Evolutionary conservation across 2,329 filamentous ascomycete genomes (phyloP).

Genomic region (Colletotrichum horii): DNA sequence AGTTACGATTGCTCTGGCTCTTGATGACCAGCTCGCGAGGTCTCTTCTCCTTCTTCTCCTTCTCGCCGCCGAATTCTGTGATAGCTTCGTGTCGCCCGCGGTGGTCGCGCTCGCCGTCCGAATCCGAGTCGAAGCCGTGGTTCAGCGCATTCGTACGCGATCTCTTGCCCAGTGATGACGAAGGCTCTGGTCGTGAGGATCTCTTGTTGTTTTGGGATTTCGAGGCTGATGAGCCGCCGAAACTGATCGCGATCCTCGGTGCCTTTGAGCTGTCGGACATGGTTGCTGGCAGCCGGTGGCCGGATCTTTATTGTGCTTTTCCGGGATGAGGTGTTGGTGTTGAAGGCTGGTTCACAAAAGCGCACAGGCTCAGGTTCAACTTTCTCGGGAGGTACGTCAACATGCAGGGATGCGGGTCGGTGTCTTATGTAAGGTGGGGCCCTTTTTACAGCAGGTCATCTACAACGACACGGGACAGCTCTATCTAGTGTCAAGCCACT

Average conservation of each 20-base stretch:
- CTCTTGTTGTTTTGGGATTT: constrained; percentile 1
- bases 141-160: constrained; percentile 46
- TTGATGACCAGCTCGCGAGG: constrained; percentile 60
- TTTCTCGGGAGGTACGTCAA: constrained; percentile 16
- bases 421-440: constrained; percentile 12
- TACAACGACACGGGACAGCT: not conserved
- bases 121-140: constrained; percentile 48
- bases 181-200: constrained; percentile 27
- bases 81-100: constrained; percentile 49
- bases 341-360: not conserved
- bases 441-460: not conserved
- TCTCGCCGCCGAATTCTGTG: constrained; percentile 54
- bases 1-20: constrained; percentile 64
- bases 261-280: constrained; percentile 19
- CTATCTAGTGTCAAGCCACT: not conserved
- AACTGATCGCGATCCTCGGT: constrained; percentile 22
- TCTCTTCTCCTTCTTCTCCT: constrained; percentile 33
- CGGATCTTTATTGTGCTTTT: not conserved
- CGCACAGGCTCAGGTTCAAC: not conserved
- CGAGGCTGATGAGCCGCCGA: constrained; percentile 14
- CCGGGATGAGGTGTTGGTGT: not conserved
- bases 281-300: not conserved
- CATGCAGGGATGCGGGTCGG: not conserved
- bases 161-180: constrained; percentile 55
- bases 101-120: constrained; percentile 29